A percentile compares a stretch with the other conserved stretches of the same genome.
phyloP scores from a whole-genome alignment of 208 protist species.

The Wallacemonas sp. region DNA sequence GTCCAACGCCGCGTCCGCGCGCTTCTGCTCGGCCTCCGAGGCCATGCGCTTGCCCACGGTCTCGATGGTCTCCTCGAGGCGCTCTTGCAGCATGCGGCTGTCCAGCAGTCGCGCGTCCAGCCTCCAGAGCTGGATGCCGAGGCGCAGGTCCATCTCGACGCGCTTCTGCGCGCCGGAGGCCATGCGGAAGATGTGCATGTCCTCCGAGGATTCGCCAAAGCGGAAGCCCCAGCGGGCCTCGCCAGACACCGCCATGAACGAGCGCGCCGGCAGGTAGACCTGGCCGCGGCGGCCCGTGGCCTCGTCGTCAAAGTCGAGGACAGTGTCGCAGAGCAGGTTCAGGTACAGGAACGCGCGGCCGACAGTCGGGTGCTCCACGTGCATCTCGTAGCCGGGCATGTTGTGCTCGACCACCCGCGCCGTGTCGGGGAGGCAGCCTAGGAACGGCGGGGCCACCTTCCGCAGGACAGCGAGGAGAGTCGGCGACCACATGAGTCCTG shows the following conservation, averaged over 20 bases:
- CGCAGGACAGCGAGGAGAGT: slow-evolving; percentile 58
- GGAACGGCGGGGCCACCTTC: slow-evolving; percentile 33
- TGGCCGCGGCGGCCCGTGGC: slow-evolving; percentile 65
- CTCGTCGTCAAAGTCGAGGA: slow-evolving; percentile 86
- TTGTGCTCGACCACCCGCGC: slow-evolving; percentile 87
- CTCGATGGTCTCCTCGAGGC: slow-evolving; percentile 59
- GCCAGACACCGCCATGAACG: slow-evolving; percentile 72
- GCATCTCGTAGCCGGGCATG: slow-evolving; percentile 85
- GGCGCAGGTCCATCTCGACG: slow-evolving; percentile 75
- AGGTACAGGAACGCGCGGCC: slow-evolving; percentile 80
- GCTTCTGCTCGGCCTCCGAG: slow-evolving; percentile 28
- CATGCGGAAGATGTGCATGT: slow-evolving; percentile 50
- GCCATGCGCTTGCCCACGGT: slow-evolving; percentile 28
- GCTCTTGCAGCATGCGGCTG: slow-evolving; percentile 63
- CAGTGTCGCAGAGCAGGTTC: slow-evolving; percentile 78
- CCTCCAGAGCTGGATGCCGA: slow-evolving; percentile 84
- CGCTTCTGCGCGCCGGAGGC: slow-evolving; percentile 26
- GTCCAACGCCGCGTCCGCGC: slow-evolving; percentile 15
- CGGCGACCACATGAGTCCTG: slow-evolving; percentile 78
- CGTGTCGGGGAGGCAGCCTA: slow-evolving; percentile 62
- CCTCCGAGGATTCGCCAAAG: slow-evolving; percentile 64
- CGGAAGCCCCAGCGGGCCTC: slow-evolving; percentile 87
- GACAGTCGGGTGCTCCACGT: slow-evolving; percentile 83
- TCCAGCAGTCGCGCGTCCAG: slow-evolving; percentile 73
- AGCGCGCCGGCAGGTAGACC: slow-evolving; percentile 65